Percentiles rank a stretch among this genome's conserved stretches.
Evolutionary conservation across 495 filamentous ascomycete species (phyloP).

Genomic region (Podospora fimiseda): DNA sequence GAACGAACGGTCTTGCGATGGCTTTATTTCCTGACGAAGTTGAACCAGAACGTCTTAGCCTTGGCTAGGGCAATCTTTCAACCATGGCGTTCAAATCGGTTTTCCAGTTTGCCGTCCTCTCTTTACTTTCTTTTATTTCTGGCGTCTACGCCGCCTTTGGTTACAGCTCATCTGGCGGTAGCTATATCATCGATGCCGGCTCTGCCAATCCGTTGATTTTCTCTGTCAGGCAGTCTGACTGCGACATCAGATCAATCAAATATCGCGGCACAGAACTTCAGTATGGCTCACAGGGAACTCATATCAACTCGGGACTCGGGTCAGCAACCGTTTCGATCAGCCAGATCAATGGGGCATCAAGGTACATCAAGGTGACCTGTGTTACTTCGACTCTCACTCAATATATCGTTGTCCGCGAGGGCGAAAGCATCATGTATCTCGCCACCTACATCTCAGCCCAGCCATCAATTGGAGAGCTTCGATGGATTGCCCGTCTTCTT

Average conservation of each 20-base stretch:
- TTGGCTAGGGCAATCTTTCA: constrained; percentile 1
- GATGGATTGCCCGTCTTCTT: constrained; percentile 58
- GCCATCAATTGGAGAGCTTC: constrained; percentile 55
- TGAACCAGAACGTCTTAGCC: too few relatives aligned
- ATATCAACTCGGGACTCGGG: constrained; percentile 57
- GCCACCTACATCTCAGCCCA: constrained; percentile 57
- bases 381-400: constrained; percentile 54
- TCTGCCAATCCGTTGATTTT: constrained; percentile 50
- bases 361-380: constrained; percentile 58
- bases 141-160: constrained; percentile 35
- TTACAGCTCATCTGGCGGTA: constrained; percentile 35
- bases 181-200: constrained; percentile 50
- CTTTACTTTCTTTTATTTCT: constrained; percentile 29
- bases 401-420: constrained; percentile 55
- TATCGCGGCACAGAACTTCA: constrained; percentile 55
- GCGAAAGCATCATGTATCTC: constrained; percentile 55
- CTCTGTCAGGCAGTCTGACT: constrained; percentile 49
- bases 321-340: constrained; percentile 51
- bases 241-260: constrained; percentile 58
- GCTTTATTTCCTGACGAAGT: too few relatives aligned
- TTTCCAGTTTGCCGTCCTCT: constrained; percentile 20
- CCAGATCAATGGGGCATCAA: constrained; percentile 26
- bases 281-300: constrained; percentile 44
- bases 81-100: constrained; percentile 17
- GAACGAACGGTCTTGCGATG: too few relatives aligned